Evolutionary conservation across 805 yeast genomes (phyloP).

Genomic region (Helenozyma baotianmanensis): DNA sequence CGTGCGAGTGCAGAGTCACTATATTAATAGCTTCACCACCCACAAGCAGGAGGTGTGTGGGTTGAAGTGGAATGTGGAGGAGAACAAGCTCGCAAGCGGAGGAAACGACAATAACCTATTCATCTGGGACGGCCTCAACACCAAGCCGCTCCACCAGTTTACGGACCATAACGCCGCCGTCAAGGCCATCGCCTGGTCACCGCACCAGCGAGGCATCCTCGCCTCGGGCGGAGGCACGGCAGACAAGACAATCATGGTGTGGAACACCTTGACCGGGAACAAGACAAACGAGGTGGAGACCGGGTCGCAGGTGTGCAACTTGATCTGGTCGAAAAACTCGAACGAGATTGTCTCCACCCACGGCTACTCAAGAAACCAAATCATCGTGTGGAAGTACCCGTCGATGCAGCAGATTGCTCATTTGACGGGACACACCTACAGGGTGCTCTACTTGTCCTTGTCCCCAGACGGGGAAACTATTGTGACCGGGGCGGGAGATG

Average conservation of each 20-base stretch:
- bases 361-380: constrained; percentile 87
- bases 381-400: constrained; percentile 91
- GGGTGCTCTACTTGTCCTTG: constrained; percentile 84
- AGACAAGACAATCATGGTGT: constrained; percentile 81
- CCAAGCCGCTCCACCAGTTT: constrained; percentile 67
- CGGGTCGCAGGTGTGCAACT: constrained; percentile 93
- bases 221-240: constrained; percentile 98
- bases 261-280: constrained; percentile 83
- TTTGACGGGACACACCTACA: constrained; percentile 87
- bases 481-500: constrained; percentile 98
- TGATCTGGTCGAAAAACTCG: constrained; percentile 88
- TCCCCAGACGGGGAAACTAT: constrained; percentile 96
- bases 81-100: constrained; percentile 89
- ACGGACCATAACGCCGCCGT: constrained; percentile 91
- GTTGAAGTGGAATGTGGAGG: constrained; percentile 86
- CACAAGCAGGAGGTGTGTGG: constrained; percentile 98
- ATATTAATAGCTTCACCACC: constrained; percentile 59
- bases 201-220: constrained; percentile 88
- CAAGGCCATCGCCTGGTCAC: constrained; percentile 96
- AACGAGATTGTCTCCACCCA: constrained; percentile 93
- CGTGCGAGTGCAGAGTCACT: constrained; percentile 83
- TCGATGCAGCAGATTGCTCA: constrained; percentile 90
- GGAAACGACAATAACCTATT: constrained; percentile 86
- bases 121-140: constrained; percentile 80
- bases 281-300: constrained; percentile 81